Base-by-base conservation (phyloP, 257 asterid species). In the Ligustrum vulgare region DNA sequence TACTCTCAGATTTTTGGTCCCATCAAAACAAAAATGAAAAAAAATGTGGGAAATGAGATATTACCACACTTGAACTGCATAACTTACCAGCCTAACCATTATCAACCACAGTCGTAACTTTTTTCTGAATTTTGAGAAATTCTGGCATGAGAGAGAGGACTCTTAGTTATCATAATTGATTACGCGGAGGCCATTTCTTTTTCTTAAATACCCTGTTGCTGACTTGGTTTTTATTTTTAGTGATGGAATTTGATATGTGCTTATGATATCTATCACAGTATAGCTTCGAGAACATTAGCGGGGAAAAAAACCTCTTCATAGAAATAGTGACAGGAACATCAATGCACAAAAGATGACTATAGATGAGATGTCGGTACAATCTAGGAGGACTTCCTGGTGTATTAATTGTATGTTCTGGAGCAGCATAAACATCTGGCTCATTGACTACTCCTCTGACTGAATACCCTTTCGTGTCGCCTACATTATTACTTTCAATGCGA, bases 241-340 rank as follows among this genome's bases (percentile, higher is more conserved):
- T 56, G 96, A 91, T 90, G 98, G 97, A 97, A 94, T 94, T 88
- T 88, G 90, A 85, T 78, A 84, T 74, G 84, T 72, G 79, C 47
- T 35, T 71, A 66, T 60, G 78, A 74, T 70, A 79, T 66, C 66
- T 80, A 81, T 78, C 78, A 60, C 84, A 51, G 79, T 88, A 73
- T 77, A 51, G 89, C 81, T 56, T 41, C 31, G 39, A 80, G 74
- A 82, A 80, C 88, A 86, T 87, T 79, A 51, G 84, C 51, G 9
- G 73, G 80, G 72, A n/a, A 85, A 77, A 69, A 75, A 79, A 74
- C 77, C 86, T 84, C 82, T 80, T 72, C 20, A 65, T n/a, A n/a
- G n/a, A n/a, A n/a, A n/a, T n/a, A n/a, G n/a, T n/a, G n/a, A n/a
- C n/a, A n/a, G n/a, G n/a, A n/a, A n/a, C n/a, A n/a, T n/a, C n/a